Evolutionary conservation across 768 basidiomycete genomes (phyloP), one percentile per base, ranked within the genome.

Genomic region (Termitomyces sp.): DNA sequence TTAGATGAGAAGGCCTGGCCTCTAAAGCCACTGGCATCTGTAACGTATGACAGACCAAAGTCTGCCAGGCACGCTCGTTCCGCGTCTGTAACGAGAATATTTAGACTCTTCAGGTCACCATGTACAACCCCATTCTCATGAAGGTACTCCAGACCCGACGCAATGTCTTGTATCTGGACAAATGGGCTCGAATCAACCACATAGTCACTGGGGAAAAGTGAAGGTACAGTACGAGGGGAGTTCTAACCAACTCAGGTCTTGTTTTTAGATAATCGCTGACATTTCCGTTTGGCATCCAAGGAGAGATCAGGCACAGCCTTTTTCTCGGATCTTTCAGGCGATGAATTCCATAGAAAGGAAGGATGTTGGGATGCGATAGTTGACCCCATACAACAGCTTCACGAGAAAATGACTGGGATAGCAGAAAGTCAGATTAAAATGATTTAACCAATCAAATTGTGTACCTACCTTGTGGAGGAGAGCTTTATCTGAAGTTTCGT

Each of bases 41-140:
- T 63, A 12, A 73, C 62, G 2, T 66, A 69, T 0, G 75, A 71
- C 7, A 82, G 68, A 16, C 81, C 81, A 54, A 83, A 82, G 63
- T 83, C 81, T 30, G 81, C 76, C 4, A 83, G 69, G 55, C 79
- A 80, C 12, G 81, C 82, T 27, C 69, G 68, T 15, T 72, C 72
- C 13, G 69, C 61, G 5, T 63, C 68, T 6, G 76, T 76, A 18
- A 83, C 71, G 22, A 83, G 72, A 48, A 83, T 77, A 57, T 83
- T 82, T 15, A 77, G 76, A n/a, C 76, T 75, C 58, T 78, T 79
- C n/a, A 82, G 66, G 54, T 82, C 79, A 0, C 79, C 79, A 53
- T 80, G 81, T 20, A 78, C 69, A 27, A 82, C 71, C 2, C 67
- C 60, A 55, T 68, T 66, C 9, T 62, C 61, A 59, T 76, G 75